These are phyloP conservation scores for Yarrowia sp. DNA, from an alignment of 805 yeast genomes.

Conservation along the genomic window DNA sequence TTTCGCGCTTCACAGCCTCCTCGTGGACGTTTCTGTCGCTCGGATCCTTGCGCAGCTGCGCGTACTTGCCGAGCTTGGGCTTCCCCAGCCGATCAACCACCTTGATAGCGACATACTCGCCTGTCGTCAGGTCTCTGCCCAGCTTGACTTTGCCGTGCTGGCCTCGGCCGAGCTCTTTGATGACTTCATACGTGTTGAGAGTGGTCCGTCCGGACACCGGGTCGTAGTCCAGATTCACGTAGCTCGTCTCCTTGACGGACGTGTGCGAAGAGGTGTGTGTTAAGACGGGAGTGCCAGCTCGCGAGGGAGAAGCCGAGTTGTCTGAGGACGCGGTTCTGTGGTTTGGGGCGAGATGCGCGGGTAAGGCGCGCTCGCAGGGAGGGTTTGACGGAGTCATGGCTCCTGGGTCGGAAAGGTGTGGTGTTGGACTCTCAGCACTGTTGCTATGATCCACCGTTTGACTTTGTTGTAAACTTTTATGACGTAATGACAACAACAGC, in stretches of 20 bases:
- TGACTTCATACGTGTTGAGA: slow-evolving; percentile 84
- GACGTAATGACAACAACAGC: slow-evolving; percentile 24
- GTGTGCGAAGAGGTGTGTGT: slow-evolving; percentile 11
- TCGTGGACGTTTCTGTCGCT: slow-evolving; percentile 47
- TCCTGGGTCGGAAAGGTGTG: not conserved
- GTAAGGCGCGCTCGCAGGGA: not conserved
- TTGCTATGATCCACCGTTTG: slow-evolving; percentile 25
- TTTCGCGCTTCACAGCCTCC: slow-evolving; percentile 76
- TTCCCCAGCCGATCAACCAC: slow-evolving; percentile 75
- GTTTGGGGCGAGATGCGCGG: not conserved
- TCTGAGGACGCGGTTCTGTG: not conserved
- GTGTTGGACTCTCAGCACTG: too few species aligned
- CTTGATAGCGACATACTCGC: slow-evolving; percentile 79
- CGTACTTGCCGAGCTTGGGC: slow-evolving; percentile 51
- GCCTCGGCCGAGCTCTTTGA: slow-evolving; percentile 88
- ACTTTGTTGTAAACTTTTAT: slow-evolving; percentile 21
- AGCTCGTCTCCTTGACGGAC: slow-evolving; percentile 78
- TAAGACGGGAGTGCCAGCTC: not conserved
- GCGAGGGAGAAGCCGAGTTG: not conserved
- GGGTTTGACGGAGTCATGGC: not conserved
- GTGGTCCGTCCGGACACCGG: slow-evolving; percentile 79
- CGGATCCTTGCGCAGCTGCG: slow-evolving; percentile 22
- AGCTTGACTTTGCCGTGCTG: slow-evolving; percentile 98
- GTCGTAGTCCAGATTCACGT: slow-evolving; percentile 80
- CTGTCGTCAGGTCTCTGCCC: slow-evolving; percentile 66